phyloP scores from a whole-genome alignment of 805 yeast genomes.

The Yarrowia sp. region DNA sequence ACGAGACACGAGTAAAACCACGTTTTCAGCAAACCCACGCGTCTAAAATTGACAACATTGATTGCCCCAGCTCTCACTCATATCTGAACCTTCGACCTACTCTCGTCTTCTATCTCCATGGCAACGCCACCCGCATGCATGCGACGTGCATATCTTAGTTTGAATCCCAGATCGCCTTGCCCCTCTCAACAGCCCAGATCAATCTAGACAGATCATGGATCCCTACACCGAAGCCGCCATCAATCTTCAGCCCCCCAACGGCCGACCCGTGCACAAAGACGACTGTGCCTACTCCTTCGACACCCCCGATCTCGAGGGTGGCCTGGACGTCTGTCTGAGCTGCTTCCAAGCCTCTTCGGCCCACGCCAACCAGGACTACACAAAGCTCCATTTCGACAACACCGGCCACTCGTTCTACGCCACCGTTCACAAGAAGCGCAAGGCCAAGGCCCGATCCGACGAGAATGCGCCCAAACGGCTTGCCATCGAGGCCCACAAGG shows the following conservation, averaged over 20 bases:
- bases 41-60: no score
- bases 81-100: no score
- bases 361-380: slow-evolving; percentile 64
- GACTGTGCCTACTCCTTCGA: slow-evolving; percentile 88
- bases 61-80: no score
- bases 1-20: not conserved
- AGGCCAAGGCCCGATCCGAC: slow-evolving; percentile 40
- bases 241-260: slow-evolving; percentile 22
- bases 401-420: slow-evolving; percentile 58
- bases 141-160: slow-evolving; percentile 1
- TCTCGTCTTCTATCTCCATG: not conserved
- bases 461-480: slow-evolving; percentile 46
- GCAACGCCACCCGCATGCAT: not conserved
- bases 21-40: no score
- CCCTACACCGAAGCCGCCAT: slow-evolving; percentile 20
- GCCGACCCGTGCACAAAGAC: slow-evolving; percentile 63
- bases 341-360: slow-evolving; percentile 56
- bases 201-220: slow-evolving; percentile 3
- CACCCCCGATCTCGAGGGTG: slow-evolving; percentile 46
- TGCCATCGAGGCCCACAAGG: slow-evolving; percentile 62
- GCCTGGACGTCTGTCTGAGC: slow-evolving; percentile 71
- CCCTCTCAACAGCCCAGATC: not conserved
- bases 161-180: not conserved
- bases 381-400: slow-evolving; percentile 53
- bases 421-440: slow-evolving; percentile 54